Percentiles rank a stretch among this genome's conserved stretches.
Conservation (phyloP, 2,329 filamentous ascomycete species). For the Aspergillus tanneri region DNA sequence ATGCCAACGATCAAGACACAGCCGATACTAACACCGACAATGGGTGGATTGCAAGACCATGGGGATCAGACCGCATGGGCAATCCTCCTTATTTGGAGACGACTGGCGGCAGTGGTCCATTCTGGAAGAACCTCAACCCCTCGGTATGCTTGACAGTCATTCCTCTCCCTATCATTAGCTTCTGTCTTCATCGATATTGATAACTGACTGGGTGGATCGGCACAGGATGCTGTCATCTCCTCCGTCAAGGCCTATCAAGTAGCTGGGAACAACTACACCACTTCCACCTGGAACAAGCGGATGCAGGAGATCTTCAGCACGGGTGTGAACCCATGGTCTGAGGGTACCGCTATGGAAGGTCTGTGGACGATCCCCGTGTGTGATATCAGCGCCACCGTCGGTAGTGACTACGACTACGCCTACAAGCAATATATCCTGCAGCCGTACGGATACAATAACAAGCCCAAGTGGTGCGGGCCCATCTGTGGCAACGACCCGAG, state of each 20-base stretch:
- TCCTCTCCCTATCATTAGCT: not conserved
- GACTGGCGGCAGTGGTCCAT: not conserved
- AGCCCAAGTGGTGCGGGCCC: not conserved
- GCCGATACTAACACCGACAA: not conserved
- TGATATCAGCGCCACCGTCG: not conserved
- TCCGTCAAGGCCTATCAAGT: constrained; percentile 1
- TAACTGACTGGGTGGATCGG: not conserved
- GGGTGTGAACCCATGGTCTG: not conserved
- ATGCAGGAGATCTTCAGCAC: not conserved
- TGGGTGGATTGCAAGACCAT: not conserved
- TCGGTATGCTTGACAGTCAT: not conserved
- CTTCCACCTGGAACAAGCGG: not conserved
- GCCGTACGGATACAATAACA: not conserved
- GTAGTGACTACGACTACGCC: not conserved
- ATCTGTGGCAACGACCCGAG: not conserved
- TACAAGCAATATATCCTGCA: not conserved
- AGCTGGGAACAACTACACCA: constrained; percentile 1
- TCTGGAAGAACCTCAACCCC: not conserved
- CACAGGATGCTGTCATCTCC: not conserved
- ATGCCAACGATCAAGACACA: not conserved
- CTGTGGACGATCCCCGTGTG: constrained; percentile 4
- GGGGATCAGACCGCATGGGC: constrained; percentile 2
- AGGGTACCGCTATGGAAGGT: not conserved
- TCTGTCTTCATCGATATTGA: not conserved
- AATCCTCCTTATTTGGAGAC: not conserved